Evolutionary conservation across 768 basidiomycete species (phyloP).

Genomic region (Termitomyces sp.): DNA sequence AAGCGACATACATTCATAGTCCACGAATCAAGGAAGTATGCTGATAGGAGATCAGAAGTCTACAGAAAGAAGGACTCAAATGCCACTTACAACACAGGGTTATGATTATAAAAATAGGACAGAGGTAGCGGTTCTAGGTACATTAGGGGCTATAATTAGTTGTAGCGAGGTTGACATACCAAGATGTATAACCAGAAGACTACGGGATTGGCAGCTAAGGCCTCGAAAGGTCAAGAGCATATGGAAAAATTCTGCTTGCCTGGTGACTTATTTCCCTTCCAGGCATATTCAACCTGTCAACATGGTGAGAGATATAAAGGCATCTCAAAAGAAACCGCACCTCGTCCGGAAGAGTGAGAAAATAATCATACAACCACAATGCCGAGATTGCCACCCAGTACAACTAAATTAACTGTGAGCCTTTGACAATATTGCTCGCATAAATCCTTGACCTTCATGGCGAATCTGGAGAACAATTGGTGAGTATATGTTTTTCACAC

Average conservation of each 20-base stretch:
- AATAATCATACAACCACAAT: slow-evolving; percentile 15
- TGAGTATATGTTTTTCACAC: not conserved
- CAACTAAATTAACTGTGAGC: not conserved
- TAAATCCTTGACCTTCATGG: slow-evolving; percentile 1
- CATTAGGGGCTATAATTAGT: too few relatives aligned
- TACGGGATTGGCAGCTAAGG: too few relatives aligned
- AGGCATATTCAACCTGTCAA: slow-evolving; percentile 6
- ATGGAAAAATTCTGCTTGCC: too few relatives aligned
- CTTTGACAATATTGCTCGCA: not conserved
- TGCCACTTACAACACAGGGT: slow-evolving; percentile 11
- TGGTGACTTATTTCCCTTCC: not conserved
- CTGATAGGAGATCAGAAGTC: too few relatives aligned
- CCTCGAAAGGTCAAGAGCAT: too few relatives aligned
- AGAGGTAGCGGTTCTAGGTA: slow-evolving; percentile 15
- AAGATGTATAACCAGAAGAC: slow-evolving; percentile 8
- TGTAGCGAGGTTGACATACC: too few relatives aligned
- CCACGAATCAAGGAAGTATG: slow-evolving; percentile 5
- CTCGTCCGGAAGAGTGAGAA: slow-evolving; percentile 12
- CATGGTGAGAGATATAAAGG: too few relatives aligned
- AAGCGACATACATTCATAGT: not conserved
- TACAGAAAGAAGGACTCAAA: too few relatives aligned
- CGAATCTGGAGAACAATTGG: not conserved
- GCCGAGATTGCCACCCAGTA: slow-evolving; percentile 15
- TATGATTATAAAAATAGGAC: slow-evolving; percentile 11
- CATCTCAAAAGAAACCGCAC: not conserved